Evolutionary conservation across 225 moss, liverwort and hornwort genomes (phyloP), one percentile per base, ranked within the genome.

Genomic region (Physcomitrium patens): DNA sequence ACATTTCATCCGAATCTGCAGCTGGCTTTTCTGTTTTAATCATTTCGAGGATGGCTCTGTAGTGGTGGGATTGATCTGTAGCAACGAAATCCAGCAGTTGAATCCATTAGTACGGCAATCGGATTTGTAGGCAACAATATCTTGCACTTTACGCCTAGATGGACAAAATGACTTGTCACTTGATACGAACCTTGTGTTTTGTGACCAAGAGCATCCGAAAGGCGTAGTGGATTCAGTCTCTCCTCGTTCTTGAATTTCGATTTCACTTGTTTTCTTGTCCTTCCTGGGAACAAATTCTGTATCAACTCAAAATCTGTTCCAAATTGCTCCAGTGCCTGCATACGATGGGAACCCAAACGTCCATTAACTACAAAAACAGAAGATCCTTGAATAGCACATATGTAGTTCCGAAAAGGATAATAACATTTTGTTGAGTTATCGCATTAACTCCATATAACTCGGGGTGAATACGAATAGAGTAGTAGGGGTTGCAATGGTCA

Each of bases 231-330:
- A 79, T 95, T 86, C 14, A 78, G 75, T 76, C 82, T 90, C 86
- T 99, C 99, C 82, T 99, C 99, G 24, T 95, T 99, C 84, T 99
- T 99, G 53, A 91, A 99, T 72, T 99, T 99, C 26, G 95, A 85
- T 82, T 99, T 99, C 18, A 99, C 91, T 81, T 99, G 99, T 67
- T 93, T 87, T 65, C 99, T 82, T 8, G 95, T 95, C 76, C 99
- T 88, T 60, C 90, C 87, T 28, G 95, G 99, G 68, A 99, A 99
- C 49, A 99, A 82, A 65, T 95, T 93, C 83, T 90, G 87, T 67
- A 99, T 99, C 74, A 99, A 60, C 75, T 89, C 95, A 80, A 99
- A 99, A 83, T 99, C 99, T 20, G 99, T 99, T 75, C 99, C 99
- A 77, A 99, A 99, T 73, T 95, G 91, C 73, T 90, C 83, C 66